phyloP scores from a whole-genome alignment of 345 rosid species.

The Citrus trifoliata region DNA sequence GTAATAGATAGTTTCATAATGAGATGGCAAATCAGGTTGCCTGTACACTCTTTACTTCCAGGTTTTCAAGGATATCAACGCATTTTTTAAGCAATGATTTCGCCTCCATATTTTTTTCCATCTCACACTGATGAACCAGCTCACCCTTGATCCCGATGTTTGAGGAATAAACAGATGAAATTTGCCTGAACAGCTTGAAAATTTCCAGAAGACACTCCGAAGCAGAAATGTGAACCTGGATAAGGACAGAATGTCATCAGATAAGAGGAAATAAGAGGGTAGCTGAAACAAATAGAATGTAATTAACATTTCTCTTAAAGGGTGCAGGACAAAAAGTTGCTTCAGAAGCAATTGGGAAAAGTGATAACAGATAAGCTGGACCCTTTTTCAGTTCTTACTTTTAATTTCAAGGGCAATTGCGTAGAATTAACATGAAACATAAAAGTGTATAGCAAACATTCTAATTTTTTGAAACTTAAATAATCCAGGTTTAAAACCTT shows the following conservation, averaged over 20 bases:
- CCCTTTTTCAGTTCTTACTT: not conserved
- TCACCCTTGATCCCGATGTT: slow-evolving; percentile 46
- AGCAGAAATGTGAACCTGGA: slow-evolving; percentile 77
- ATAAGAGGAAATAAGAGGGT: not conserved
- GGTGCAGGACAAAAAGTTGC: not conserved
- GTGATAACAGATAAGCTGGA: not conserved
- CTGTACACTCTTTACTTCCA: slow-evolving; percentile 14
- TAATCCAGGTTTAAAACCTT: not conserved
- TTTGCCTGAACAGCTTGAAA: slow-evolving; percentile 32
- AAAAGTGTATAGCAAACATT: not conserved
- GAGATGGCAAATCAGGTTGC: not conserved
- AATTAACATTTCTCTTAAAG: not conserved
- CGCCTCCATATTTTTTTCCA: slow-evolving; percentile 77
- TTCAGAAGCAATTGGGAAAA: not conserved
- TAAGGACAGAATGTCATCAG: not conserved
- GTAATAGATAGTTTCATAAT: not conserved
- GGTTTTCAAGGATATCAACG: slow-evolving; percentile 45
- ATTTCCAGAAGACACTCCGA: slow-evolving; percentile 74
- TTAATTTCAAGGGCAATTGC: not conserved
- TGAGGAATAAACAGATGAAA: slow-evolving; percentile 26
- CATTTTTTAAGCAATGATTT: slow-evolving; percentile 64
- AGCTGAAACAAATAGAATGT: not conserved
- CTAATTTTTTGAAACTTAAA: not conserved
- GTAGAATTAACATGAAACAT: not conserved
- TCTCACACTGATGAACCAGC: slow-evolving; percentile 53